Evolutionary conservation across 116 monocot genomes (phyloP), one percentile per base, ranked within the genome.

Genomic region (Posidonia oceanica): DNA sequence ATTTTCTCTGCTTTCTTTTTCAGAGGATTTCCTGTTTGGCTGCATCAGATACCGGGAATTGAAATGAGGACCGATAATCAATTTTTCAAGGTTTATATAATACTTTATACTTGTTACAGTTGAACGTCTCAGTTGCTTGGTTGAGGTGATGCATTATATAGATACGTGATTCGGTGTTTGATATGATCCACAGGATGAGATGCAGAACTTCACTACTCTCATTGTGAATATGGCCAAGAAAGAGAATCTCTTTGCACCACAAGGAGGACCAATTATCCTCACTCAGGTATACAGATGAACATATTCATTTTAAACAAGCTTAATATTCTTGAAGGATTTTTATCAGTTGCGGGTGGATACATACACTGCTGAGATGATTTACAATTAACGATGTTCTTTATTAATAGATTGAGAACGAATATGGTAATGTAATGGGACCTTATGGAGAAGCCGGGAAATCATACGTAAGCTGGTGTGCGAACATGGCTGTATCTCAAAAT

Each of bases 351-450:
- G 1, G 1, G 1, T 29, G 29, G 29, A 29, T 29, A 29, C 3
- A 60, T 23, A 60, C 14, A 60, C 36, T 29, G 29, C 29, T 29
- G 29, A 29, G 29, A 29, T 29, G 29, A 48, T 48, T 12, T 12
- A 48, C 7, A 7, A 48, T 10, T 48, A 2, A 48, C 12, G 48
- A 10, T 48, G 7, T 48, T 7, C 12, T 48, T 48, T 48, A 48
- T 48, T 10, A 7, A 48, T 39, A 81, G 81, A 78, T 82, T 63
- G 82, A 77, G 66, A 82, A 82, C 48, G 81, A 82, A 53, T 82
- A 77, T 59, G 77, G 76, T 0, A 77, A 77, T 53, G 42, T 42
- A 14, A 42, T 64, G 13, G 20, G 36, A 22, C n/a, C 55, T 3
- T 77, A 74, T 37, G 77, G 74, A 12, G 81, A 77, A 17, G 77